Evolutionary conservation across 306 rosid genomes (phyloP), one percentile per base, ranked within the genome.

Genomic region (Acacia melanoxylon): DNA sequence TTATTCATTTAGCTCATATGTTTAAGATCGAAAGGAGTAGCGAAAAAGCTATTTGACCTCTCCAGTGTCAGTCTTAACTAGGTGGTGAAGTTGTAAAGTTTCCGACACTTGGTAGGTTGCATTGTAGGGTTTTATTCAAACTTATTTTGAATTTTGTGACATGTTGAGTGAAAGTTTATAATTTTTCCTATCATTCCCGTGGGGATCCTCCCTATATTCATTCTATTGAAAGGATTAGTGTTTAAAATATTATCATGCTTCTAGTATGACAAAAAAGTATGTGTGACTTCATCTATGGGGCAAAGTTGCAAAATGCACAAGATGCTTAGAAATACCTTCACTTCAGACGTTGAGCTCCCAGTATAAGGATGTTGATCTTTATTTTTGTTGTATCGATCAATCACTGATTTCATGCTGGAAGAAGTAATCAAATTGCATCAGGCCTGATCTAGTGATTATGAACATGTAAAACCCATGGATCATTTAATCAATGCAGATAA

Each of bases 401-500:
- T 90, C 54, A 90, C 82, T 29, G 99, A 79, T 73, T 89, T 95
- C 92, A 95, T 88, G 87, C 99, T 95, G 98, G 77, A 71, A 80
- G 62, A 78, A 81, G 74, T 59, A 67, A 77, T 68, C 27, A 72
- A 71, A 27, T 40, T 82, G 31, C 27, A 20, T 87, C 66, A 93
- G 91, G 81, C 78, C 40, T 78, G 59, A 29, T 56, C 1, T 74
- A 78, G 52, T 65, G 49, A 45, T 67, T 56, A 51, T 73, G 70
- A 44, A 68, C 70, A 67, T n/a, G 24, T 13, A 44, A 51, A 20
- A 69, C 11, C 10, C 25, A 24, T 11, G 35, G 17, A 62, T 27
- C 8, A 62, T 62, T 62, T 2, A 62, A 25, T 25, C 5, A 62
- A 25, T 11, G 72, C 63, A 29, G 51, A 42, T 62, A 40, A 17